Evolutionary conservation across 495 filamentous ascomycete genomes (phyloP), one percentile per base, ranked within the genome.

Genomic region (Hyaloscypha finlandica): DNA sequence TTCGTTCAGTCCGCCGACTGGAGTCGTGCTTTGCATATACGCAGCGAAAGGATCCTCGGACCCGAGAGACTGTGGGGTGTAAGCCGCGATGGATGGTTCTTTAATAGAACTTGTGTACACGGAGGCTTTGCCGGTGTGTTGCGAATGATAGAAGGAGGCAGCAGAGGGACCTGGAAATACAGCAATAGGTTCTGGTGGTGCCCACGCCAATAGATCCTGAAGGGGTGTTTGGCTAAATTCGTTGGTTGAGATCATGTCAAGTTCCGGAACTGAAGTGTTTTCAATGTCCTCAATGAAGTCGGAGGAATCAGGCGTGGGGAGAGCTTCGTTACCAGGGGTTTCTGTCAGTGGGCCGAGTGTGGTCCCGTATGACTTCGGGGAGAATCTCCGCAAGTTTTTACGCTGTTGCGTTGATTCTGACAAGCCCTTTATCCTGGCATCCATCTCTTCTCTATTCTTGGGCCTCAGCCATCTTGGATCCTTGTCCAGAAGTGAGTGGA

Each of bases 391-490:
- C 8, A 29, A 9, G 29, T 32, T 29, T 37, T 33, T 32, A 1
- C 56, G 29, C 52, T 64, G n/a, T 22, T 11, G 8, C n/a, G 20
- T 54, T 5, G 8, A 33, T 3, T 65, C 54, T 58, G 52, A 16
- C 4, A 65, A 29, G 4, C 54, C 63, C 4, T 9, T 6, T 25
- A 65, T 57, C 29, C 54, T 65, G 9, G 19, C 14, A 51, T 65
- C 54, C 63, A 65, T 65, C 22, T 65, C 52, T 31, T 65, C 63
- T 65, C 63, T 20, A 3, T 35, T 65, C 11, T 65, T 65, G 16
- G 63, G 63, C 6, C 63, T 54, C 31, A 65, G 35, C 53, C 63
- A 65, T 51, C 54, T 45, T 32, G 63, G 63, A 14, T 65, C 31
- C 9, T 57, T 56, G 37, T 65, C 48, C 37, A 65, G 42, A 11